Conservation (phyloP, 106 monocot genomes). For the Gastrodia elata region DNA sequence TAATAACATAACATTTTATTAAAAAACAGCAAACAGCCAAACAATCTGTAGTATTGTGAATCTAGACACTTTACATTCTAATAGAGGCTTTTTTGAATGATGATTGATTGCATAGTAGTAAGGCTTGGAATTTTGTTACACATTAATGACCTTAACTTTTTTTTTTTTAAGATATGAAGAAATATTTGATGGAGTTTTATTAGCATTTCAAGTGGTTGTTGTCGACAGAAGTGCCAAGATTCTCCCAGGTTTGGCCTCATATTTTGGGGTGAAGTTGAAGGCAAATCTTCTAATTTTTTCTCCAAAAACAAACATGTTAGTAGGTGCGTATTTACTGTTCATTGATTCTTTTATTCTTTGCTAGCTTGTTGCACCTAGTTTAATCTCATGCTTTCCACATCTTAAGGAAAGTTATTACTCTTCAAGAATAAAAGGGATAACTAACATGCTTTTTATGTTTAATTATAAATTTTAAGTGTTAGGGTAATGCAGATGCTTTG, state of each 20-base stretch:
- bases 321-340: slow-evolving; percentile 35
- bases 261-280: slow-evolving; percentile 59
- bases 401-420: neutral
- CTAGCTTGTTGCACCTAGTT: neutral
- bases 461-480: neutral
- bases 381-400: neutral
- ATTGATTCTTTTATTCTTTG: neutral
- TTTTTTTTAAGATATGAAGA: slow-evolving; percentile 55
- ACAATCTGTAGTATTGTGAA: neutral
- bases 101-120: neutral
- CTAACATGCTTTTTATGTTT: neutral
- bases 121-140: neutral
- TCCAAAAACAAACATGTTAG: slow-evolving; percentile 62
- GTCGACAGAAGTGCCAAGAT: slow-evolving; percentile 39
- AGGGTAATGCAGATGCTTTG: neutral
- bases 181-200: slow-evolving; percentile 65
- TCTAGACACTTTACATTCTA: neutral
- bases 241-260: slow-evolving; percentile 68
- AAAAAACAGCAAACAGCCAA: too few relatives aligned
- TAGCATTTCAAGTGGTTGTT: slow-evolving; percentile 48
- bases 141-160: neutral
- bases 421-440: neutral
- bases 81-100: neutral
- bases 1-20: too few relatives aligned
- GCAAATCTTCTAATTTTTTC: slow-evolving; percentile 75